A percentile compares a stretch with the other conserved stretches of the same genome.
These are phyloP conservation scores for Fusarium sambucinum DNA, from an alignment of 2,329 filamentous ascomycete genomes.

Conservation along the genomic window DNA sequence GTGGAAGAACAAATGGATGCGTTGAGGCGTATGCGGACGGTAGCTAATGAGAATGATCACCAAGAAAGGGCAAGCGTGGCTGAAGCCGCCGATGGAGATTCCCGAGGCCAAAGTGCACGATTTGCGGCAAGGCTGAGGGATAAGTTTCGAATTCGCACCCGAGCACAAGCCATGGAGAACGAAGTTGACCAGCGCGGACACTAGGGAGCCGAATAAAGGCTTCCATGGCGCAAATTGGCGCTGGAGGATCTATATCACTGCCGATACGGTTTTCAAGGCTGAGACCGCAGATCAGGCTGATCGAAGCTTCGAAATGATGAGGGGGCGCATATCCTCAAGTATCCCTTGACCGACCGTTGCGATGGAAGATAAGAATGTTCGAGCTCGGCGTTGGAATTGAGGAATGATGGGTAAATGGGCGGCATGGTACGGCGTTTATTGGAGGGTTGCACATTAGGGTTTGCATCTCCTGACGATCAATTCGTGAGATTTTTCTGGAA, in stretches of 20 bases:
- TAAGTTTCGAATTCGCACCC: slow-evolving; percentile 65
- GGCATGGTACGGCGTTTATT: slow-evolving; percentile 47
- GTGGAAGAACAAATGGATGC: slow-evolving; percentile 72
- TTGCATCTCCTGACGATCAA: slow-evolving; percentile 18
- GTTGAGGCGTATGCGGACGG: slow-evolving; percentile 60
- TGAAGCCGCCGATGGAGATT: slow-evolving; percentile 47
- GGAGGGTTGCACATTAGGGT: slow-evolving; percentile 13
- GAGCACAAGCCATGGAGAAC: slow-evolving; percentile 53
- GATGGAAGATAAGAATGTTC: slow-evolving; percentile 20
- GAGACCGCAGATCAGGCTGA: slow-evolving; percentile 5
- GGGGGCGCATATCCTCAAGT: background rate
- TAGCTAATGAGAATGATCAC: slow-evolving; percentile 38
- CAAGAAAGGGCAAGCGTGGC: slow-evolving; percentile 31
- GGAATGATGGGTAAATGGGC: slow-evolving; percentile 18
- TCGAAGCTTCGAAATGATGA: background rate
- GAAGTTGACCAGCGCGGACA: slow-evolving; percentile 25
- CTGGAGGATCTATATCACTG: background rate
- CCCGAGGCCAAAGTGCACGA: slow-evolving; percentile 57
- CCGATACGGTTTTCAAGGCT: slow-evolving; percentile 4
- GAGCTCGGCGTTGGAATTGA: slow-evolving; percentile 35
- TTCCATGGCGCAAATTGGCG: background rate
- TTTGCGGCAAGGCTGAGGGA: slow-evolving; percentile 65
- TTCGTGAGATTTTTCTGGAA: slow-evolving; percentile 1
- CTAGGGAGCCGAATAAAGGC: background rate
- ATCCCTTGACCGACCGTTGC: slow-evolving; percentile 5